Evolutionary conservation across 2,329 filamentous ascomycete genomes (phyloP).

Genomic region (Scytalidium lignicola): DNA sequence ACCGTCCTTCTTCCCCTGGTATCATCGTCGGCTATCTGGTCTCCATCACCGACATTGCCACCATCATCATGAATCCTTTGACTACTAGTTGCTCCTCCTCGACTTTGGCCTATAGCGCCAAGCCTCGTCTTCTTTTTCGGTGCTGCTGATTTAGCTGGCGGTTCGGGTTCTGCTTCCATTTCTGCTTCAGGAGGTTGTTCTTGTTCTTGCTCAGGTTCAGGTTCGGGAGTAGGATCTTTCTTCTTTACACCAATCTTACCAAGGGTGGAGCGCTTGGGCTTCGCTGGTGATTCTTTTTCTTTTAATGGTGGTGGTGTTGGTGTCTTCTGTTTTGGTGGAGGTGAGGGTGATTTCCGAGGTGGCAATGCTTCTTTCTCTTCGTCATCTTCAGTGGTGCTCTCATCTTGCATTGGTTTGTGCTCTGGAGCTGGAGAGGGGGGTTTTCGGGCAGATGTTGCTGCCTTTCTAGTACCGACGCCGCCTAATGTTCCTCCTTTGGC

Average conservation of each 20-base stretch:
- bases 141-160: not conserved
- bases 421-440: not conserved
- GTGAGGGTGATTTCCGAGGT: not conserved
- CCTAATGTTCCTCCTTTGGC: conserved; percentile 9
- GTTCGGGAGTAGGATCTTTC: conserved; percentile 6
- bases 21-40: not conserved
- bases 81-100: conserved; percentile 2
- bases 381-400: conserved; percentile 2
- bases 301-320: conserved; percentile 2
- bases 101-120: conserved; percentile 14
- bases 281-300: conserved; percentile 9
- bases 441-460: not conserved
- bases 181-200: conserved; percentile 1
- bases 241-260: conserved; percentile 24
- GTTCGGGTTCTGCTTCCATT: not conserved
- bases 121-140: conserved; percentile 16
- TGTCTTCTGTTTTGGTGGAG: conserved; percentile 5
- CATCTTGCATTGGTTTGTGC: conserved; percentile 4
- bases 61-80: not conserved
- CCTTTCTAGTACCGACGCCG: conserved; percentile 6
- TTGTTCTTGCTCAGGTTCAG: conserved; percentile 7
- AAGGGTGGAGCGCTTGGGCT: conserved; percentile 10
- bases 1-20: conserved; percentile 11
- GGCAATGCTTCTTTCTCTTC: not conserved
- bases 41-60: conserved; percentile 2